These are phyloP conservation scores for Cercospora sesami DNA, from an alignment of 2,329 filamentous ascomycete genomes.

Conservation along the genomic window DNA sequence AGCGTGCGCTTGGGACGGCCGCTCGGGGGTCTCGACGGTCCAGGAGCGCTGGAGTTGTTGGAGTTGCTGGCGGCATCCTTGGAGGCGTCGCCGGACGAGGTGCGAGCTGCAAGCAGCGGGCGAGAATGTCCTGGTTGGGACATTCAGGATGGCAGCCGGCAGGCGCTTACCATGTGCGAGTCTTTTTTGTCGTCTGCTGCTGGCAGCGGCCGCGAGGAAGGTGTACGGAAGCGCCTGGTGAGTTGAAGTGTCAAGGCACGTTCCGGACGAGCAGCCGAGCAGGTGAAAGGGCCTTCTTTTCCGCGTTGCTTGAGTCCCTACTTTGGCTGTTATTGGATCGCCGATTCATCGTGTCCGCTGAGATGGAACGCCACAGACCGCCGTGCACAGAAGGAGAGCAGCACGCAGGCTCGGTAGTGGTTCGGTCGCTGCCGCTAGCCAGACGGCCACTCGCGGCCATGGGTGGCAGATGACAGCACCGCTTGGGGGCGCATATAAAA, in stretches of 20 bases:
- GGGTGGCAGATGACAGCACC: not conserved
- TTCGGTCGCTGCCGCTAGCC: not conserved
- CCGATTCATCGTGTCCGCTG: slow-evolving; percentile 5
- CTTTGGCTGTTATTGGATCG: slow-evolving; percentile 9
- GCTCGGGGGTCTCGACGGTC: slow-evolving; percentile 19
- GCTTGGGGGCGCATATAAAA: not conserved
- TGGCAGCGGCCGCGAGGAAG: not conserved
- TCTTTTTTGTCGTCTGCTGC: not conserved
- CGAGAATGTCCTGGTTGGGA: slow-evolving; percentile 23
- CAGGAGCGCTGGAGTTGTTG: slow-evolving; percentile 16
- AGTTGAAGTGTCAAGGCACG: slow-evolving; percentile 1
- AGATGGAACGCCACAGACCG: slow-evolving; percentile 10
- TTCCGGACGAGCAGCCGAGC: slow-evolving; percentile 9
- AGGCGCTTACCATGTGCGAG: slow-evolving; percentile 11
- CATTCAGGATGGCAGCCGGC: slow-evolving; percentile 23
- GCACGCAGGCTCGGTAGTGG: slow-evolving; percentile 9
- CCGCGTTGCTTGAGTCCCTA: not conserved
- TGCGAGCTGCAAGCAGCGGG: slow-evolving; percentile 29
- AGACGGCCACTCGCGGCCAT: not conserved
- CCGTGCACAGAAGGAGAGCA: not conserved
- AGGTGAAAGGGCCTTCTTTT: not conserved
- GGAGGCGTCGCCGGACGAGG: slow-evolving; percentile 25
- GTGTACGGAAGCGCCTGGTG: not conserved
- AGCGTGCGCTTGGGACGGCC: slow-evolving; percentile 31
- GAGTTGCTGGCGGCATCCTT: slow-evolving; percentile 20